Evolutionary conservation across 805 yeast genomes (phyloP).

Genomic region (Wickerhamiella kazuoi): DNA sequence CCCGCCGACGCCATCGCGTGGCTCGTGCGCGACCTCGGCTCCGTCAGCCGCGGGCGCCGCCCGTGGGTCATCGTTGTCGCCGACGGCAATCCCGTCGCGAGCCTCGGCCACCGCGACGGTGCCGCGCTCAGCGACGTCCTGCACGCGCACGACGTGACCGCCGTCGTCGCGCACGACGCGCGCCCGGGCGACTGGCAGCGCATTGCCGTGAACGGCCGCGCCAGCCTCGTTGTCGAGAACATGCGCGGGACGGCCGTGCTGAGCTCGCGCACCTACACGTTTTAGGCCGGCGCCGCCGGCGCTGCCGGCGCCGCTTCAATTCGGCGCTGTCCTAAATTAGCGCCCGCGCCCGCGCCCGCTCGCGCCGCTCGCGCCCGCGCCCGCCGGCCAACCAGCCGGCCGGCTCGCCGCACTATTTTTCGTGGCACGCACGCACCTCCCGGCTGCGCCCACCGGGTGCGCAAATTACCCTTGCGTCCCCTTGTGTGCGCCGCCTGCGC

Average conservation of each 20-base stretch:
- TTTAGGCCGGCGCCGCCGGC: not conserved
- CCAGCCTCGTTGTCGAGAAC: not conserved
- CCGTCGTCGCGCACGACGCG: not conserved
- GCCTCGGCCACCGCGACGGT: not conserved
- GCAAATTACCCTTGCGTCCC: too few relatives aligned
- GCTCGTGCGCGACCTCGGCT: slow-evolving; percentile 2
- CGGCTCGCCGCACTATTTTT: not conserved
- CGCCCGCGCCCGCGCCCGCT: too few relatives aligned
- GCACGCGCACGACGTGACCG: not conserved
- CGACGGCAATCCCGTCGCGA: not conserved
- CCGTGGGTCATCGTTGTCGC: slow-evolving; percentile 1
- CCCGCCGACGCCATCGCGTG: too few relatives aligned
- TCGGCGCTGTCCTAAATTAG: not conserved
- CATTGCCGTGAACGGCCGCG: not conserved
- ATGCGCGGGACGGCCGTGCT: not conserved
- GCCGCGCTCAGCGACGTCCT: not conserved
- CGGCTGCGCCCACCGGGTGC: too few relatives aligned
- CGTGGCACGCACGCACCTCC: too few relatives aligned
- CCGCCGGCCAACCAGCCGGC: not conserved
- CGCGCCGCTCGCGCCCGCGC: not conserved
- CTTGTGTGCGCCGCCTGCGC: too few relatives aligned
- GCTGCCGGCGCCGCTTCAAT: not conserved
- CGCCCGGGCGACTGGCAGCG: not conserved
- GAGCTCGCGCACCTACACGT: not conserved
- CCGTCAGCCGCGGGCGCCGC: not conserved